These are phyloP conservation scores for Artomyces pyxidatus DNA, from an alignment of 768 basidiomycete genomes.

Conservation along the genomic window DNA sequence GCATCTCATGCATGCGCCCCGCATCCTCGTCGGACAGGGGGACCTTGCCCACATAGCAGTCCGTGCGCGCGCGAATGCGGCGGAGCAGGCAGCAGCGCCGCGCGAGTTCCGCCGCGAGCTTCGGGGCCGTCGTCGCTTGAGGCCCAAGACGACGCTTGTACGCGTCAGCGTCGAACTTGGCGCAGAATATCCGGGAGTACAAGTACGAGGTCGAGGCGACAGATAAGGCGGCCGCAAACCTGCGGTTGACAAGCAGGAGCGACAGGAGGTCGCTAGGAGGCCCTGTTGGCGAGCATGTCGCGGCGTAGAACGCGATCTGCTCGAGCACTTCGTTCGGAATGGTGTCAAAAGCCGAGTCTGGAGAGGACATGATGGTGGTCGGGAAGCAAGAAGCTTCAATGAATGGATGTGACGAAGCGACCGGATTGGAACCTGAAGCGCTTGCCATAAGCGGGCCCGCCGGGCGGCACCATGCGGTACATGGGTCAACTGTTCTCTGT, in stretches of 20 bases:
- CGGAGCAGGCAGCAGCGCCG: slow-evolving; percentile 52
- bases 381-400: neutral
- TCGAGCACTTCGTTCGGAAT: slow-evolving; percentile 77
- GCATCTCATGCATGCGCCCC: slow-evolving; percentile 33
- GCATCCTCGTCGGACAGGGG: slow-evolving; percentile 20
- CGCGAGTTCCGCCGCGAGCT: slow-evolving; percentile 55
- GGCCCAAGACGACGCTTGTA: slow-evolving; percentile 42
- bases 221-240: slow-evolving; percentile 42
- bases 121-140: slow-evolving; percentile 29
- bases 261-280: slow-evolving; percentile 54
- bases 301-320: slow-evolving; percentile 63
- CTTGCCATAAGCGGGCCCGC: too few species aligned
- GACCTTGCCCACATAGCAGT: slow-evolving; percentile 24
- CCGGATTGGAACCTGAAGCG: neutral
- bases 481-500: too few species aligned
- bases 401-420: neutral
- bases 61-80: slow-evolving; percentile 40
- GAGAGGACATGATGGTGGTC: slow-evolving; percentile 12
- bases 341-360: slow-evolving; percentile 29
- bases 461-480: too few species aligned
- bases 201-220: slow-evolving; percentile 52
- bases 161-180: slow-evolving; percentile 57
- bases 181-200: slow-evolving; percentile 60
- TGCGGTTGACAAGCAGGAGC: slow-evolving; percentile 44
- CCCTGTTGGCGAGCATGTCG: slow-evolving; percentile 37